These are phyloP conservation scores for Leccinellum rugosiceps DNA, from an alignment of 768 basidiomycete species.

Conservation along the genomic window DNA sequence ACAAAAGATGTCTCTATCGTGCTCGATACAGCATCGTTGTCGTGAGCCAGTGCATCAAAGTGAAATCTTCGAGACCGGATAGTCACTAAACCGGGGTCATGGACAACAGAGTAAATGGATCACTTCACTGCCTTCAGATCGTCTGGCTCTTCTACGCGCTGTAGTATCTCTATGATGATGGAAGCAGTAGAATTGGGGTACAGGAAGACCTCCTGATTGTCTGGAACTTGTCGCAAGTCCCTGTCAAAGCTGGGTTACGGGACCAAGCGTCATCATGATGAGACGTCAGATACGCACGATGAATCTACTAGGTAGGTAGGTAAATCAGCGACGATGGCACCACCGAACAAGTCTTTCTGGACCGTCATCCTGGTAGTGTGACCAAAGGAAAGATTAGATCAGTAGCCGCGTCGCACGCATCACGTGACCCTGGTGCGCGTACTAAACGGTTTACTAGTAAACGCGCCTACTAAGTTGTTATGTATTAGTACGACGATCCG, in stretches of 20 bases:
- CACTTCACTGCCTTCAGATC: conserved; percentile 69
- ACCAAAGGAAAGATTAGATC: not conserved
- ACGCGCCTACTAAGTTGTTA: not conserved
- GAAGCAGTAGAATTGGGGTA: conserved; percentile 65
- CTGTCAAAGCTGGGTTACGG: conserved; percentile 30
- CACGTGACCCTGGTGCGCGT: conserved; percentile 16
- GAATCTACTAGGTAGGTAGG: conserved; percentile 70
- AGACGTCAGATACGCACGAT: conserved; percentile 57
- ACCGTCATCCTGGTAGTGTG: conserved; percentile 10
- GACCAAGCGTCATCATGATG: not conserved
- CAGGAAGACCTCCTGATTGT: conserved; percentile 92
- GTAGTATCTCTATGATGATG: conserved; percentile 80
- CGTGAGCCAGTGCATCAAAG: conserved; percentile 86
- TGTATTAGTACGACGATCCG: conserved; percentile 47
- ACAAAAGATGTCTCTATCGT: conserved; percentile 42
- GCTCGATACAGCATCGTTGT: conserved; percentile 68
- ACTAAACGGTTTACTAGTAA: not conserved
- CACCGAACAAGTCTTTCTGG: conserved; percentile 67
- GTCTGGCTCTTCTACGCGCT: conserved; percentile 60
- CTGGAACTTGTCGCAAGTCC: conserved; percentile 79
- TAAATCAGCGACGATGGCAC: conserved; percentile 67
- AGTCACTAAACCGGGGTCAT: conserved; percentile 4
- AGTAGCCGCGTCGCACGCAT: not conserved
- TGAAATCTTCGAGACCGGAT: conserved; percentile 62
- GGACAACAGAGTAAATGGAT: conserved; percentile 17